These are phyloP conservation scores for Rhodotorula sp. DNA, from an alignment of 1,284 basidiomycete species.

Conservation along the genomic window DNA sequence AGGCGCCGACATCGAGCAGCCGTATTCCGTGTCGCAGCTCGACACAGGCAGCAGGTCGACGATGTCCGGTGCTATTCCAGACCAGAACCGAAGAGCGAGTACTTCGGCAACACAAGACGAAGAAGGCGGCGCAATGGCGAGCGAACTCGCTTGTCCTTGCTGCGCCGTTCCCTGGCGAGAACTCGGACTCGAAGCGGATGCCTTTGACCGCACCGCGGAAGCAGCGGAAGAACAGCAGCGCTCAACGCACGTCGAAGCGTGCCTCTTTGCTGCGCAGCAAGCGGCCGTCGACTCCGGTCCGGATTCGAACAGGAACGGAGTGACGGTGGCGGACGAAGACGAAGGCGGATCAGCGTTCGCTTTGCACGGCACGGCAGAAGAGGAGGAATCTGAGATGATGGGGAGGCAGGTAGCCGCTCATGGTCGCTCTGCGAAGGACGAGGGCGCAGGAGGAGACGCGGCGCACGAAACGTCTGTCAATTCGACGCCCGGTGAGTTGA, in stretches of 20 bases:
- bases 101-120: background rate
- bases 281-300: too few species aligned
- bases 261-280: background rate
- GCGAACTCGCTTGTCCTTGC: conserved; percentile 11
- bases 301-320: background rate
- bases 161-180: conserved; percentile 23
- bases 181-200: background rate
- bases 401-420: background rate
- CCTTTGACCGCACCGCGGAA: background rate
- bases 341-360: too few species aligned
- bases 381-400: background rate
- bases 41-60: background rate
- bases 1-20: background rate
- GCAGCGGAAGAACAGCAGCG: too few species aligned
- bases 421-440: background rate
- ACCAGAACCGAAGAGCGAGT: background rate
- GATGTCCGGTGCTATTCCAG: background rate
- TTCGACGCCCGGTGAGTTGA: background rate
- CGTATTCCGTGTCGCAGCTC: background rate
- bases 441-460: background rate
- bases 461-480: background rate
- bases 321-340: too few species aligned
- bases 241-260: background rate
- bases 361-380: background rate
- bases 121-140: background rate